Conservation (phyloP, 139 green algal species). For the Chlorella sp. region DNA sequence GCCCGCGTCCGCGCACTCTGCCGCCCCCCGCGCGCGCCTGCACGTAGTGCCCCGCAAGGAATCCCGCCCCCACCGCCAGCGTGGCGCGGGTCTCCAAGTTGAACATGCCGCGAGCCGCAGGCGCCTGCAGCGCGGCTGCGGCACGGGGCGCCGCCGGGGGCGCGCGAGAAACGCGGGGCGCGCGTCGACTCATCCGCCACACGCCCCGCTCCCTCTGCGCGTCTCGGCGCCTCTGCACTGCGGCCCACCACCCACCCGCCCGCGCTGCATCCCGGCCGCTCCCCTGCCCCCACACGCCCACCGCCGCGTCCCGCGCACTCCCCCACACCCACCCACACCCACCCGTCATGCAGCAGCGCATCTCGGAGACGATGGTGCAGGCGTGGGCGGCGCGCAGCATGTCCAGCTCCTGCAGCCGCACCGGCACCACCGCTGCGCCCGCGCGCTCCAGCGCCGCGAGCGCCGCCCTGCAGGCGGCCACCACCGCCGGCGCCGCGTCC, state of each 20-base stretch:
- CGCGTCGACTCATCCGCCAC: too few relatives aligned
- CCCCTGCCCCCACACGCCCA: background rate
- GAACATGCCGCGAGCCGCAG: conserved; percentile 27
- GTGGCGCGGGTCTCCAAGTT: conserved; percentile 60
- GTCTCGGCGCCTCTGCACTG: too few relatives aligned
- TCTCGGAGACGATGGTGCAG: conserved; percentile 58
- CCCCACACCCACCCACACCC: background rate
- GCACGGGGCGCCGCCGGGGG: too few relatives aligned
- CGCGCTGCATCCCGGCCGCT: too few relatives aligned
- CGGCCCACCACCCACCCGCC: too few relatives aligned
- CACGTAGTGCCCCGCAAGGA: conserved; percentile 56
- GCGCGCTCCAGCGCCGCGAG: conserved; percentile 35
- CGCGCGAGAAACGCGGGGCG: too few relatives aligned
- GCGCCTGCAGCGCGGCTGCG: conserved; percentile 10
- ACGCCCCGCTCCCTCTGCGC: too few relatives aligned
- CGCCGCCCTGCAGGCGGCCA: conserved; percentile 42
- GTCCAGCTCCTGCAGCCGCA: conserved; percentile 74
- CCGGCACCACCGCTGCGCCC: conserved; percentile 44
- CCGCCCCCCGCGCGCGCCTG: conserved; percentile 45
- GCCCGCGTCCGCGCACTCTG: too few relatives aligned
- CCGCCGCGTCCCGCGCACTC: too few relatives aligned
- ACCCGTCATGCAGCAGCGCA: conserved; percentile 26
- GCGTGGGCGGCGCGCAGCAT: conserved; percentile 61
- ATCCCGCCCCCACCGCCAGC: conserved; percentile 38
- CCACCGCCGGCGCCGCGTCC: conserved; percentile 58